These are phyloP conservation scores for Candida anutae DNA, from an alignment of 1,139 yeast species.

Conservation along the genomic window DNA sequence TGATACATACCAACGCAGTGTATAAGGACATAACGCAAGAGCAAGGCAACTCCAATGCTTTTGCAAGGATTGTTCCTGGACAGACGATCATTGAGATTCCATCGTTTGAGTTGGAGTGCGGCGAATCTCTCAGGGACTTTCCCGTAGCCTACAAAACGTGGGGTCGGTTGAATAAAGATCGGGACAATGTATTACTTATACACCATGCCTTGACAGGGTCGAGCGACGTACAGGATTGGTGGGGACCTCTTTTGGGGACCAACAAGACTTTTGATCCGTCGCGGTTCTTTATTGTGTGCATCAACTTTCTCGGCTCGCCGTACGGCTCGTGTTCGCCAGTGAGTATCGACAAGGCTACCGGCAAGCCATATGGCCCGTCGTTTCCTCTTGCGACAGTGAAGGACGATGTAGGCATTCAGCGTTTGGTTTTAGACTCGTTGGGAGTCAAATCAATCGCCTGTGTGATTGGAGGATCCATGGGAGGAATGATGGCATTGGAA, in stretches of 20 bases:
- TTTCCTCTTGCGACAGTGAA: conserved; percentile 89
- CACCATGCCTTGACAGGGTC: conserved; percentile 97
- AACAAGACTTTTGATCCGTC: conserved; percentile 88
- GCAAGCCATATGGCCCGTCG: conserved; percentile 81
- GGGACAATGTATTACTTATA: conserved; percentile 72
- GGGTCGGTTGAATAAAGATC: conserved; percentile 61
- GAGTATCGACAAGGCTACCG: conserved; percentile 64
- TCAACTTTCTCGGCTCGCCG: conserved; percentile 90
- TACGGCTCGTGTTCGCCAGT: conserved; percentile 94
- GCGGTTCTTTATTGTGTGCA: conserved; percentile 74
- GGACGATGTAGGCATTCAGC: conserved; percentile 84
- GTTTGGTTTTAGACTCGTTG: conserved; percentile 61
- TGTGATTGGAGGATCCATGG: conserved; percentile 97
- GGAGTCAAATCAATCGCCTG: conserved; percentile 73
- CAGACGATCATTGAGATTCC: conserved; percentile 84
- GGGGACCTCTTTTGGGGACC: conserved; percentile 93
- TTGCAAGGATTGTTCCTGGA: conserved; percentile 61
- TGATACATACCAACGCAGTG: conserved; percentile 6
- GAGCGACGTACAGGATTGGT: conserved; percentile 94
- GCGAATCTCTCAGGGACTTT: conserved; percentile 60
- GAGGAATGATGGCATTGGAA: conserved; percentile 95
- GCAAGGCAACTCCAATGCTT: conserved; percentile 52
- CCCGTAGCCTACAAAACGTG: conserved; percentile 96
- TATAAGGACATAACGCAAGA: conserved; percentile 38
- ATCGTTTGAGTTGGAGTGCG: conserved; percentile 68